Percentiles rank a stretch among this genome's conserved stretches.
Conservation (phyloP, 2,329 filamentous ascomycete genomes). For the Sporothrix schenckii region DNA sequence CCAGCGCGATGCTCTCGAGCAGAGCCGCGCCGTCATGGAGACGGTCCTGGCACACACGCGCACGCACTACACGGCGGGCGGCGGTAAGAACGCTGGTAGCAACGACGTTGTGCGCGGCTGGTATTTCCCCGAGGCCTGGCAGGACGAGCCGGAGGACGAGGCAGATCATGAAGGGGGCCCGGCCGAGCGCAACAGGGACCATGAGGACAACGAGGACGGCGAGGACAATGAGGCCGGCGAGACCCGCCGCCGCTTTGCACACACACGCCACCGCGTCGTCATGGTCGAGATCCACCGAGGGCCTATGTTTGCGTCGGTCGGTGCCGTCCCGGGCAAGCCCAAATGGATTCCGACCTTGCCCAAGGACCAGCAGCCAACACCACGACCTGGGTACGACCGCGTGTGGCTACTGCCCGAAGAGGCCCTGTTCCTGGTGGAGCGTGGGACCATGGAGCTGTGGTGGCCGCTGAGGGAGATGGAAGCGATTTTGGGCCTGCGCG, state of each 20-base stretch:
- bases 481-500: conserved; percentile 45
- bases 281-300: conserved; percentile 73
- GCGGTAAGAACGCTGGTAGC: background rate
- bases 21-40: conserved; percentile 85
- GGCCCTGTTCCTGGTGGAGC: conserved; percentile 83
- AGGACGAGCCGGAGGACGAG: conserved; percentile 34
- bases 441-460: conserved; percentile 83
- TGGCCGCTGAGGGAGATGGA: conserved; percentile 68
- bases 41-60: conserved; percentile 79
- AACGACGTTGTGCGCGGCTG: conserved; percentile 69
- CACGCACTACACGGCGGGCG: conserved; percentile 59
- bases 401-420: conserved; percentile 91
- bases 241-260: conserved; percentile 36
- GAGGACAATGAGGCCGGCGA: conserved; percentile 23
- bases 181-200: background rate
- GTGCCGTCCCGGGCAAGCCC: conserved; percentile 53
- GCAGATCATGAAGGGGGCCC: conserved; percentile 5
- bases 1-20: conserved; percentile 76
- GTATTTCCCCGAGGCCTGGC: conserved; percentile 69
- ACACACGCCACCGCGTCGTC: conserved; percentile 58
- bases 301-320: conserved; percentile 67
- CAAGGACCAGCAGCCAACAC: conserved; percentile 48
- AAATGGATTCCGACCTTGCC: conserved; percentile 51
- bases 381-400: conserved; percentile 56
- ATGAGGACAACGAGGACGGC: conserved; percentile 18